Base-by-base conservation (phyloP, 305 asterid species). In the Euphrasia arctica region DNA sequence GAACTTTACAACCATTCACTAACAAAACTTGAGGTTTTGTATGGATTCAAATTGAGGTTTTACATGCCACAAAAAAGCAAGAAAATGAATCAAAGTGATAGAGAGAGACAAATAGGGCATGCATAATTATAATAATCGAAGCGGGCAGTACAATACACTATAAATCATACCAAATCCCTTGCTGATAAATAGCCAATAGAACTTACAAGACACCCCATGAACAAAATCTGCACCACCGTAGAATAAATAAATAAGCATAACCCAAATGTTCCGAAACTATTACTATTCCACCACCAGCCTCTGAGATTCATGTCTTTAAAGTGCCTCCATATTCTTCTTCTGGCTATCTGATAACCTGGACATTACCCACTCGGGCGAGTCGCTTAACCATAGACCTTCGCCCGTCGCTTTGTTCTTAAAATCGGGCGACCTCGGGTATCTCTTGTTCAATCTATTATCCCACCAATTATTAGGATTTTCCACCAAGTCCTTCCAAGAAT, bases 391-490 rank as follows among this genome's bases (percentile, higher is more conserved):
- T 36, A 83, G 71, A 3, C 1, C 94, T 68, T 80, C 78, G 27
- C 85, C 88, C 0, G 83, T 75, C 66, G 76, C 80, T 66, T 77
- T 86, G 69, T 86, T 85, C 83, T 68, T 86, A 76, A 89, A 89
- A 73, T 89, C 97, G 0, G 93, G 95, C 22, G 64, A 59, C 75
- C 71, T 89, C 7, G 83, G 73, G 71, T 72, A 71, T 31, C 14
- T 68, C 68, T 87, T 85, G 3, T 1, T 28, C 54, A 27, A 11
- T 78, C 97, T 82, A 72, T 83, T 85, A 70, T 85, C 95, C 92
- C 92, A 82, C 96, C 91, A 86, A 28, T 78, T 72, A 39, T 64
- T 67, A 10, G 94, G 93, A 76, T 81, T 73, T 43, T 88, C 93
- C 73, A 80, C 77, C 75, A 80, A 69, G 59, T 65, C 75, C 73